Base-by-base conservation (phyloP, 1,139 yeast species). In the Torulaspora pretoriensis region DNA sequence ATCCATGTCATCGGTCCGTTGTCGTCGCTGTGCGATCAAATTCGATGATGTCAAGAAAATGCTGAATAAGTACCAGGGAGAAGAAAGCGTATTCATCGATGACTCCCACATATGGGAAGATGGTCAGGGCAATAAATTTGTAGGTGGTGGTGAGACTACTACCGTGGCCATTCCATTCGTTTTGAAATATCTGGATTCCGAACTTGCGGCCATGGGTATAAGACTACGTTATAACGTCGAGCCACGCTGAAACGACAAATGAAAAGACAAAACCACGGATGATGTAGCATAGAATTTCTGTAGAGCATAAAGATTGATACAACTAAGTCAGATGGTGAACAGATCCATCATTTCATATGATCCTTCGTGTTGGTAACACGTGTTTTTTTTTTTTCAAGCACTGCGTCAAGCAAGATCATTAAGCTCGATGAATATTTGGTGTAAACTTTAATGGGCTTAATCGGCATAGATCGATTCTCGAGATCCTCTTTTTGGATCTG, bases 91-190 rank as follows among this genome's bases (percentile, higher is more conserved):
- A 28, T 77, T 72, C 54, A 78, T 80, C 46, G 80, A 80, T 54
- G 90, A 84, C 53, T 72, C 85, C n/a, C 87, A 83, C 46, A 78
- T 85, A 39, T 92, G 99, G 99, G 97, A 90, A 71, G 98, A 92
- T 66, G 97, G 97, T 13, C 89, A 83, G 59, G 97, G 98, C 41
- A 83, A 79, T 64, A 81, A 83, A 64, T 92, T 83, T 65, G 82
- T 81, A 47, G 98, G 98, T 46, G 99, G 99, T 61, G 83, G 79
- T 50, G 76, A 90, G 53, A 88, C 96, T 24, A 83, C 97, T 3
- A 85, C 96, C 0, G 95, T 94, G 52, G 97, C 97, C 35, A 84
- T 94, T 65, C 99, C 99, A 47, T 92, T 89, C 65, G 98, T 94
- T 32, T 78, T 94, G 74, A 85, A 90, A 66, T 94, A 92, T 65